Conservation (phyloP, 208 protist genomes). For the Naegleria fowleri region DNA sequence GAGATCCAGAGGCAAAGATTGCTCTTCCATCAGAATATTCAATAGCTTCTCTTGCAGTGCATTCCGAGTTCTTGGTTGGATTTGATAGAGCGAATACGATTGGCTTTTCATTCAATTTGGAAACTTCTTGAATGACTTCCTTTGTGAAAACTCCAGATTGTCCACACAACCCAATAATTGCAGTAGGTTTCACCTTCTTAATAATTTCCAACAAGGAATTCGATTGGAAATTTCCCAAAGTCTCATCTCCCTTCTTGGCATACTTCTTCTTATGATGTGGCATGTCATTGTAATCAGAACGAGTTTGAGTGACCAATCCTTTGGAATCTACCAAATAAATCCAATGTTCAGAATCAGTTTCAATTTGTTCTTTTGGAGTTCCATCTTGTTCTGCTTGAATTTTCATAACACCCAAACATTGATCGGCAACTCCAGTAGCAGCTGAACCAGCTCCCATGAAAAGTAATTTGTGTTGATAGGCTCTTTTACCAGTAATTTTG, state of each 20-base stretch:
- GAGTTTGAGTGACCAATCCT: slow-evolving; percentile 71
- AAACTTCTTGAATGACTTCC: slow-evolving; percentile 71
- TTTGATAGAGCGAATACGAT: slow-evolving; percentile 95
- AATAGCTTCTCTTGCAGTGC: slow-evolving; percentile 83
- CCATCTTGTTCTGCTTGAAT: slow-evolving; percentile 51
- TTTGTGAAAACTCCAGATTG: slow-evolving; percentile 83
- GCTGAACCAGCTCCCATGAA: slow-evolving; percentile 83
- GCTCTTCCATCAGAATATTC: slow-evolving; percentile 78
- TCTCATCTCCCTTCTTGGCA: slow-evolving; percentile 67
- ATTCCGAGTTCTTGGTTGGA: slow-evolving; percentile 76
- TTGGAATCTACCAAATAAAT: slow-evolving; percentile 85
- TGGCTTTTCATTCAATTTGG: slow-evolving; percentile 65
- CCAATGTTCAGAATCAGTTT: slow-evolving; percentile 23
- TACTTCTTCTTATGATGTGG: slow-evolving; percentile 69
- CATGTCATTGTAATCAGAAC: slow-evolving; percentile 64
- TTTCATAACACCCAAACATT: slow-evolving; percentile 70
- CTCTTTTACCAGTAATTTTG: slow-evolving; percentile 38
- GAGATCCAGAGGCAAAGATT: slow-evolving; percentile 89
- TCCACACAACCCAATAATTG: slow-evolving; percentile 84
- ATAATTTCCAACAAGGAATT: slow-evolving; percentile 59
- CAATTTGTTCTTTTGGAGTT: slow-evolving; percentile 59
- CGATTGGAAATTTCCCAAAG: slow-evolving; percentile 26
- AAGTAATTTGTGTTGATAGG: slow-evolving; percentile 38
- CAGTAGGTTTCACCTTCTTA: slow-evolving; percentile 83
- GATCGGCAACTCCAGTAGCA: slow-evolving; percentile 83